Evolutionary conservation across 495 filamentous ascomycete species (phyloP).

Genomic region (Penicillium coprophilum): DNA sequence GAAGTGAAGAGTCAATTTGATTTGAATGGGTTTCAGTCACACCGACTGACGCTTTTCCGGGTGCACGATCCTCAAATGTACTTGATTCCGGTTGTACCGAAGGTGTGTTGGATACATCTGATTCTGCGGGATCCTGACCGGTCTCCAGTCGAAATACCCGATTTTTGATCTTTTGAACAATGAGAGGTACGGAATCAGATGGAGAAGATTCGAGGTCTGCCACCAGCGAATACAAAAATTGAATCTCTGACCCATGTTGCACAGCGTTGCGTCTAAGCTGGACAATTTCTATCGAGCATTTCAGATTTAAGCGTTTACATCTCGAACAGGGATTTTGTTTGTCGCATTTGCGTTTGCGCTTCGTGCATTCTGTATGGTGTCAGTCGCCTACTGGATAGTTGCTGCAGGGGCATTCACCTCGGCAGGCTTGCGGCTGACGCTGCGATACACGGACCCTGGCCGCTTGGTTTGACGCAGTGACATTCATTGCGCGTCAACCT

Average conservation of each 20-base stretch:
- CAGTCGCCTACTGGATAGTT: conserved; percentile 4
- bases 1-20: conserved; percentile 25
- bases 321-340: conserved; percentile 34
- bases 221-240: conserved; percentile 30
- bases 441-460: conserved; percentile 28
- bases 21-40: conserved; percentile 16
- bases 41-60: conserved; percentile 7
- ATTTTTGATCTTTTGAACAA: conserved; percentile 20
- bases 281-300: conserved; percentile 33
- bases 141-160: conserved; percentile 27
- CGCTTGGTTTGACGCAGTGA: conserved; percentile 10
- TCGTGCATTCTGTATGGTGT: conserved; percentile 30
- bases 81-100: conserved; percentile 9
- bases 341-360: conserved; percentile 35
- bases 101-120: neutral
- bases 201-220: conserved; percentile 23
- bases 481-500: conserved; percentile 3
- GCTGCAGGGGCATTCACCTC: conserved; percentile 21
- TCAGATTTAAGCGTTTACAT: conserved; percentile 29
- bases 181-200: conserved; percentile 8
- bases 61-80: neutral
- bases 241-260: conserved; percentile 33
- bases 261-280: conserved; percentile 28
- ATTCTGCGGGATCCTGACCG: conserved; percentile 7
- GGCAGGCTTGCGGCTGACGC: conserved; percentile 35